Conservation (phyloP, 2,329 filamentous ascomycete genomes). For the Ophiostoma montium region DNA sequence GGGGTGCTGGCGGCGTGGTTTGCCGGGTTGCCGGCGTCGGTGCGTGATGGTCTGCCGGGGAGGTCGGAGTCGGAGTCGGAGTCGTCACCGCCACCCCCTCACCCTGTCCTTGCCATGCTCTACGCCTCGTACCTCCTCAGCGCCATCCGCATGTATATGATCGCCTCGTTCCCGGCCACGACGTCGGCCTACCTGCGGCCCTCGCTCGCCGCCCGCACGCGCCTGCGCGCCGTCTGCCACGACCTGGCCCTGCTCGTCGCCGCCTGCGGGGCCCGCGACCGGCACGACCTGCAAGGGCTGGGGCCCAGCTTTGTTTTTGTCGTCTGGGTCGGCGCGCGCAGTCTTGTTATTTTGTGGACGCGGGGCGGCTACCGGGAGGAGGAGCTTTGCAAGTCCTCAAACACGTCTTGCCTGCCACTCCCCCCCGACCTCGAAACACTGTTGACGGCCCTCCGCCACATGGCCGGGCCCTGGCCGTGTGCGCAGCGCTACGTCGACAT, state of each 20-base stretch:
- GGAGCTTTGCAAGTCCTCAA: neutral
- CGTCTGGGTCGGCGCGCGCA: constrained; percentile 8
- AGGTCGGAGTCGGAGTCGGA: neutral
- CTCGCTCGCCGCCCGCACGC: constrained; percentile 5
- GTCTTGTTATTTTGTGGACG: constrained; percentile 9
- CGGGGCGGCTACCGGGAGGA: neutral
- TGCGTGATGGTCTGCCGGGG: neutral
- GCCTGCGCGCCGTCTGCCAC: constrained; percentile 4
- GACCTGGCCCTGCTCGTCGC: constrained; percentile 3
- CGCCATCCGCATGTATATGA: constrained; percentile 10
- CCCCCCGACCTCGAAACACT: constrained; percentile 5
- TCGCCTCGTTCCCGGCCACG: constrained; percentile 9
- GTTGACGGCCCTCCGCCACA: constrained; percentile 4
- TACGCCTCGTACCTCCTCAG: constrained; percentile 6
- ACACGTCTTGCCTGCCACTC: neutral
- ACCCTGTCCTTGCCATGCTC: constrained; percentile 6
- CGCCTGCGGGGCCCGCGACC: neutral
- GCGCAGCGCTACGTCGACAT: constrained; percentile 9
- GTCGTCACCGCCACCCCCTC: neutral
- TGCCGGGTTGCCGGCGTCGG: constrained; percentile 5
- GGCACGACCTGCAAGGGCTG: constrained; percentile 2
- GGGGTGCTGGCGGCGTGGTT: constrained; percentile 4
- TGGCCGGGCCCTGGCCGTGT: constrained; percentile 7
- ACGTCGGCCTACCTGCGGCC: constrained; percentile 10
- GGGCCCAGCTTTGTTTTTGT: constrained; percentile 10